These are phyloP conservation scores for Auriculariales sp. DNA, from an alignment of 768 basidiomycete species.

Conservation along the genomic window DNA sequence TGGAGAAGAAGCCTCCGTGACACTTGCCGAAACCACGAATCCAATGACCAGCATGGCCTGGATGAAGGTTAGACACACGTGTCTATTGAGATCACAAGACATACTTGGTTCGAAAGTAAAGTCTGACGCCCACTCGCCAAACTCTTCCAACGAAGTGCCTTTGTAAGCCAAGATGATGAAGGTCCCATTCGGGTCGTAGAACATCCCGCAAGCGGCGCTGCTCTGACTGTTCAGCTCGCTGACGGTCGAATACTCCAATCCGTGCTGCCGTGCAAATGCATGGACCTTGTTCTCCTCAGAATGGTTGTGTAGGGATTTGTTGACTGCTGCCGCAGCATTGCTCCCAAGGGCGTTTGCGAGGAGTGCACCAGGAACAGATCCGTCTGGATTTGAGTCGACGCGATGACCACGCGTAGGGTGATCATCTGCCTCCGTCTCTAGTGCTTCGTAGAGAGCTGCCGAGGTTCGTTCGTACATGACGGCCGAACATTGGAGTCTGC, in stretches of 20 bases:
- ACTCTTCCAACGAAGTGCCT: conserved; percentile 10
- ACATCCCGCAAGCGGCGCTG: conserved; percentile 10
- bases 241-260: conserved; percentile 9
- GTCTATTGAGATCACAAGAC: conserved; percentile 1
- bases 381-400: not conserved
- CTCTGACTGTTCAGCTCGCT: conserved; percentile 9
- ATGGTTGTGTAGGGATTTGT: conserved; percentile 7
- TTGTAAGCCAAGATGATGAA: conserved; percentile 12
- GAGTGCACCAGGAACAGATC: conserved; percentile 5
- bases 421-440: conserved; percentile 4
- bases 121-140: conserved; percentile 11
- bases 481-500: conserved; percentile 11
- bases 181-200: conserved; percentile 10
- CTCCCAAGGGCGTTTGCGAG: conserved; percentile 5
- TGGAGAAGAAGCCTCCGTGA: conserved; percentile 11
- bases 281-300: conserved; percentile 8
- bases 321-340: conserved; percentile 6
- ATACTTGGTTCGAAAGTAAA: conserved; percentile 8
- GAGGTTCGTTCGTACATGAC: conserved; percentile 12
- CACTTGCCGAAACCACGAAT: conserved; percentile 10
- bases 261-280: conserved; percentile 5
- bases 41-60: conserved; percentile 9
- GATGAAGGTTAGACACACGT: conserved; percentile 6
- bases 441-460: conserved; percentile 6
- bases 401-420: not conserved